A percentile compares a stretch with the other conserved stretches of the same genome.
Conservation (phyloP, 176 grass and related monocot species). For the Juncus inflexus region DNA sequence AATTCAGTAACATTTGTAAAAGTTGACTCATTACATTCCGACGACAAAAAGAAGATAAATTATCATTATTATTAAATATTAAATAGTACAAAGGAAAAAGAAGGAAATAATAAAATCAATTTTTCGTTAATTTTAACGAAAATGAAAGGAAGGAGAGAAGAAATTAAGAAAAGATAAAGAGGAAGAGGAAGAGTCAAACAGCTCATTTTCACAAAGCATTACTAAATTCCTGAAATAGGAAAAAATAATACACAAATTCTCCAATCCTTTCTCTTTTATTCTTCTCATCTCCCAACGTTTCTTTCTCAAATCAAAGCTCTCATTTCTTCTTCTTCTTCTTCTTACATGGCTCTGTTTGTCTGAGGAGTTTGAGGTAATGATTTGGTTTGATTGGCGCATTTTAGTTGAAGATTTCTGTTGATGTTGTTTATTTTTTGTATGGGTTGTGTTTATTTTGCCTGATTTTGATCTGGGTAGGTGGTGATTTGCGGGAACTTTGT, state of each 20-base stretch:
- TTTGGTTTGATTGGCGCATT: too few relatives aligned
- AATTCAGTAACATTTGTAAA: too few relatives aligned
- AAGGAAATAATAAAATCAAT: too few relatives aligned
- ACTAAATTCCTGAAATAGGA: conserved; percentile 18
- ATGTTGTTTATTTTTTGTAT: not conserved
- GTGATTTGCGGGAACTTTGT: not conserved
- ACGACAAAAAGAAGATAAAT: too few relatives aligned
- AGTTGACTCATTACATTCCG: too few relatives aligned
- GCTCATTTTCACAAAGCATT: conserved; percentile 20
- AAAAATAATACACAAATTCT: not conserved
- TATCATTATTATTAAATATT: too few relatives aligned
- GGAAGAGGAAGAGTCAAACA: conserved; percentile 29
- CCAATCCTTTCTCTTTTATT: conserved; percentile 21
- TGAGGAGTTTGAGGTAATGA: too few relatives aligned
- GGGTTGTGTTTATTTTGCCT: not conserved
- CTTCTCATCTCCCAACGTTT: conserved; percentile 1
- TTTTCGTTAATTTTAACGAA: too few relatives aligned
- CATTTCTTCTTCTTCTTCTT: conserved; percentile 1
- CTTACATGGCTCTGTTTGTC: too few relatives aligned
- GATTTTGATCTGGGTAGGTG: not conserved
- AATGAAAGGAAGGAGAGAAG: not conserved
- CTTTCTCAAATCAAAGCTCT: not conserved
- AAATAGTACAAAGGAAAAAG: too few relatives aligned
- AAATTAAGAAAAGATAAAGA: too few relatives aligned
- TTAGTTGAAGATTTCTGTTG: too few relatives aligned